phyloP scores from a whole-genome alignment of 2,329 filamentous ascomycete genomes.

The Fusarium annulatum region DNA sequence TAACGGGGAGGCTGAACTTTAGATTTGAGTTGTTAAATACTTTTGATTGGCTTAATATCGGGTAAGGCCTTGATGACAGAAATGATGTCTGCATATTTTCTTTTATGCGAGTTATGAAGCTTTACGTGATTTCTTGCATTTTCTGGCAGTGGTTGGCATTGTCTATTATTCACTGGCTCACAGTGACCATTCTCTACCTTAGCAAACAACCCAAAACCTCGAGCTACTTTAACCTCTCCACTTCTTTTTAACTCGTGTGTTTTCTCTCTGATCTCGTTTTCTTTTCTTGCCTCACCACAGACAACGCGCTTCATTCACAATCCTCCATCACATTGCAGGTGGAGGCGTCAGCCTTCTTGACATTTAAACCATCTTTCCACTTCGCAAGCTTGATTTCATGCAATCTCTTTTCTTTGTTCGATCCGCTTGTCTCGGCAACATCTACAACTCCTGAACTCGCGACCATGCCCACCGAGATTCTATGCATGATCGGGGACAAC shows the following conservation, averaged over 20 bases:
- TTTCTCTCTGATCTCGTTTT: neutral
- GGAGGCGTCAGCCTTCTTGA: neutral
- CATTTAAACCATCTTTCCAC: rapidly evolving
- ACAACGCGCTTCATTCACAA: neutral
- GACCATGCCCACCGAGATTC: neutral
- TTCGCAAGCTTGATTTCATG: rapidly evolving
- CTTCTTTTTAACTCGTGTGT: rapidly evolving
- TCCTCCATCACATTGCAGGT: rapidly evolving
- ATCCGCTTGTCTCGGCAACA: neutral
- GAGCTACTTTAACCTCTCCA: rapidly evolving
- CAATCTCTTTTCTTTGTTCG: rapidly evolving
- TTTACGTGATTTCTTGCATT: rapidly evolving
- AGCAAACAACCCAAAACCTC: neutral
- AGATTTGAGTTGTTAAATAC: slow-evolving; percentile 13
- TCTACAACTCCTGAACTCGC: neutral
- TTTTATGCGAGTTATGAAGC: too few relatives aligned
- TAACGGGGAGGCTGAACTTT: slow-evolving; percentile 3
- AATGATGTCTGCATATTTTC: too few relatives aligned
- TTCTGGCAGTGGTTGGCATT: neutral
- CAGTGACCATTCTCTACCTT: neutral
- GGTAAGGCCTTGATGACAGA: too few relatives aligned
- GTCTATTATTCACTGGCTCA: neutral
- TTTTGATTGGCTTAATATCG: slow-evolving; percentile 7
- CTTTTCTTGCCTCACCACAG: neutral
- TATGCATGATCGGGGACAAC: neutral